phyloP scores from a whole-genome alignment of 805 yeast species.

The Candida oleophila region DNA sequence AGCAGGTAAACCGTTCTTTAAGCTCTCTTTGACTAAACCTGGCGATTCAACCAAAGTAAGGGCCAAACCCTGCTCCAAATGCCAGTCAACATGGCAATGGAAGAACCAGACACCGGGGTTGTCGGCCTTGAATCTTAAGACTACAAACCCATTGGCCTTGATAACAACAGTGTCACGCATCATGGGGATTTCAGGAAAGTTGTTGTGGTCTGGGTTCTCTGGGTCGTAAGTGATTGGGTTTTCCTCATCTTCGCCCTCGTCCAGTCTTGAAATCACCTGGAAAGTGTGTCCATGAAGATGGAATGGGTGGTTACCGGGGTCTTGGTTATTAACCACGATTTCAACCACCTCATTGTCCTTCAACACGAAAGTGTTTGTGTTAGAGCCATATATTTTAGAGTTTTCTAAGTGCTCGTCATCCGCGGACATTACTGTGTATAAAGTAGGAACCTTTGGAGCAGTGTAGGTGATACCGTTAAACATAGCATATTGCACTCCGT shows the following conservation, averaged over 20 bases:
- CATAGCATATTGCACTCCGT: constrained; percentile 95
- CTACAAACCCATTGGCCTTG: constrained; percentile 81
- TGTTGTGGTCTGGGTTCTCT: constrained; percentile 20
- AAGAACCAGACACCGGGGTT: constrained; percentile 99
- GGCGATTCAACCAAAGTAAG: constrained; percentile 84
- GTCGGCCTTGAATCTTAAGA: constrained; percentile 82
- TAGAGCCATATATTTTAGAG: constrained; percentile 68
- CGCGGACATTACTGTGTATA: constrained; percentile 74
- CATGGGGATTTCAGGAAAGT: constrained; percentile 74
- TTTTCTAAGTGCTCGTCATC: constrained; percentile 51
- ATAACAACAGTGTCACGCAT: constrained; percentile 80
- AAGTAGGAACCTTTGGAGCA: constrained; percentile 81
- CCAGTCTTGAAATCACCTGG: constrained; percentile 78
- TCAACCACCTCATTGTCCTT: constrained; percentile 69
- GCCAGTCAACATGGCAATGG: constrained; percentile 99
- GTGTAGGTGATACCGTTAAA: constrained; percentile 83
- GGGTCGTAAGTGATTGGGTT: constrained; percentile 50
- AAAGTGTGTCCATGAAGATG: constrained; percentile 93
- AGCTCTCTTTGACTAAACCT: constrained; percentile 11
- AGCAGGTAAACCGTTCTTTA: constrained; percentile 32
- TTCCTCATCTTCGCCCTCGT: constrained; percentile 52
- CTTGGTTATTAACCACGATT: constrained; percentile 79
- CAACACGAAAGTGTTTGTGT: constrained; percentile 74
- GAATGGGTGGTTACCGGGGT: constrained; percentile 96
- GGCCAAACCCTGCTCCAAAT: constrained; percentile 91